Conservation (phyloP, 2,329 filamentous ascomycete species). For the Byssoonygena ceratinophila region DNA sequence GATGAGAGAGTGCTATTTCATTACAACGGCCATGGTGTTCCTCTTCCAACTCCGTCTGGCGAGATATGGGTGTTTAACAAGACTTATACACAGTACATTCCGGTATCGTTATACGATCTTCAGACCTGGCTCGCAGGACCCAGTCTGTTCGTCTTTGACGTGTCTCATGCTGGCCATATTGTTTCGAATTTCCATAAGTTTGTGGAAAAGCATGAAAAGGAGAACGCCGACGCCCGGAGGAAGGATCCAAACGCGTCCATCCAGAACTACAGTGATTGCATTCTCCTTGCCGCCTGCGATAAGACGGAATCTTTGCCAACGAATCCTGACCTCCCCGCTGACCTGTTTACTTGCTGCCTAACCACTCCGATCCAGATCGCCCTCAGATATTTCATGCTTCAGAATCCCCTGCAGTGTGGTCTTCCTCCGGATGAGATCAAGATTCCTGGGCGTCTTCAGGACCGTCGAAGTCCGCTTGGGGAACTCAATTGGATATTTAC, state of each 20-base stretch:
- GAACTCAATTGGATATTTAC: conserved; percentile 99
- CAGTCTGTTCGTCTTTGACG: conserved; percentile 95
- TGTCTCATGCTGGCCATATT: conserved; percentile 91
- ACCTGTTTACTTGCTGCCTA: conserved; percentile 89
- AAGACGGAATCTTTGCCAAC: conserved; percentile 88
- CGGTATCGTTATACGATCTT: conserved; percentile 86
- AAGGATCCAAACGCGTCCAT: conserved; percentile 59
- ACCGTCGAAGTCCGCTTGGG: conserved; percentile 82
- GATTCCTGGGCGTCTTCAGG: conserved; percentile 82
- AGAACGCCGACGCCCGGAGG: conserved; percentile 65
- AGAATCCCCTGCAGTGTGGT: conserved; percentile 63
- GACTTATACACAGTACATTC: conserved; percentile 97
- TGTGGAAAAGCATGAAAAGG: conserved; percentile 85
- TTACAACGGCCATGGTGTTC: conserved; percentile 96
- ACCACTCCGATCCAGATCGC: conserved; percentile 98
- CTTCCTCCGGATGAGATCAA: conserved; percentile 73
- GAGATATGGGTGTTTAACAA: conserved; percentile 99
- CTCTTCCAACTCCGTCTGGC: conserved; percentile 85
- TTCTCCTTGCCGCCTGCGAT: conserved; percentile 84
- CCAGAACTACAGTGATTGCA: conserved; percentile 67
- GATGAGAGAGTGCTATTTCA: conserved; percentile 95
- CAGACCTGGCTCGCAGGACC: conserved; percentile 93
- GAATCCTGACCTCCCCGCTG: conserved; percentile 83
- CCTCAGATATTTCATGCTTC: conserved; percentile 86
- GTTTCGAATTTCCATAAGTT: conserved; percentile 90